Evolutionary conservation across 2,329 filamentous ascomycete species (phyloP), one percentile per base, ranked within the genome.

Genomic region (Colletotrichum navitas): DNA sequence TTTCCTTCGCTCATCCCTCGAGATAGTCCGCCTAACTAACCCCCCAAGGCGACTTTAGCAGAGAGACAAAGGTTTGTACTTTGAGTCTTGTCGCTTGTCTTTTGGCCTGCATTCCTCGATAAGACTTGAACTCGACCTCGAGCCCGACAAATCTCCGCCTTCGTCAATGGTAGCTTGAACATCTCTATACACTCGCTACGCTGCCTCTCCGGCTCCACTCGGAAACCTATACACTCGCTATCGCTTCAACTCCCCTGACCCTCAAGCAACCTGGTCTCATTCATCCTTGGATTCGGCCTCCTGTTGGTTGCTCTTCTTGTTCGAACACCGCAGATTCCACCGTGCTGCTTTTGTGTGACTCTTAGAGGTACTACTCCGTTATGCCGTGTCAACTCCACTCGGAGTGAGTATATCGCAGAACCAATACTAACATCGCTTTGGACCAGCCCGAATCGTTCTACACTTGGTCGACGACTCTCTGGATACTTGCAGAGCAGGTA

Each of bases 1-100:
- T 66, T 66, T 55, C 70, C 70, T 66, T 70, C 66, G 21, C 51
- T 26, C 47, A 59, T 72, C 70, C 67, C 70, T 69, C 55, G 70
- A 71, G 61, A 71, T 62, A 55, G 55, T 56, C 51, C 43, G 4
- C 43, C 55, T 58, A 61, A 66, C 70, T 72, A 71, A 72, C 56
- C 49, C 55, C 34, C 34, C 66, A 62, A 71, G 70, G 66, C 51
- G 55, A 49, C 70, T 39, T 49, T 56, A 52, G 41, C 18, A 71
- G 62, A 71, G 61, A 71, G 49, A 49, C 49, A 55, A 51, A 71
- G 69, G 70, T 32, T 63, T 47, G 70, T 61, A 45, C 55, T 71
- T 41, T 60, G 41, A 49, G 69, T 54, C 54, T 65, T 72, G 51
- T 63, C 66, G 49, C 43, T 66, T 58, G 66, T 61, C 66, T 58